These are phyloP conservation scores for Eucalyptus fibrosa DNA, from an alignment of 345 rosid genomes.

Conservation along the genomic window DNA sequence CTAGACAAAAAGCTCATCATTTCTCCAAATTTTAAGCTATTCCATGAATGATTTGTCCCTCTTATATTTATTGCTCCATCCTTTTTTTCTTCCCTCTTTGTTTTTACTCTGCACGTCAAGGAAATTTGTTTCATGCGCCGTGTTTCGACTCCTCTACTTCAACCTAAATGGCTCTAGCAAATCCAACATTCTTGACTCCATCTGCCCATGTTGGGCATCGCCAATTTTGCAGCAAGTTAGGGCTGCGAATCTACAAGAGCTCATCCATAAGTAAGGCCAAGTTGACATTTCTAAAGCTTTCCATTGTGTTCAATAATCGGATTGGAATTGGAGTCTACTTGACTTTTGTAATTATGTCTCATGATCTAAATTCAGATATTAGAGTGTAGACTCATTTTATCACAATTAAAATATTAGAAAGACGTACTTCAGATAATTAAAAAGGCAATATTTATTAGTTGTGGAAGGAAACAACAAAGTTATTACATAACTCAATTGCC, in stretches of 20 bases:
- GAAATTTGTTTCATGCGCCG: slow-evolving; percentile 87
- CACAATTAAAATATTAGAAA: background rate
- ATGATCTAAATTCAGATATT: background rate
- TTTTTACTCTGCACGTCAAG: background rate
- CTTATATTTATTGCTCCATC: background rate
- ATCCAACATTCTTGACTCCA: too few relatives aligned
- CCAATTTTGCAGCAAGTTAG: background rate
- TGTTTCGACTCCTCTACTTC: slow-evolving; percentile 43
- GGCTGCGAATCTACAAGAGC: slow-evolving; percentile 70
- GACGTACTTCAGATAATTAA: background rate
- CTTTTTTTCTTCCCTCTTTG: background rate
- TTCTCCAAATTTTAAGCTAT: background rate
- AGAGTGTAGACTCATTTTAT: background rate
- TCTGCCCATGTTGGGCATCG: too few relatives aligned
- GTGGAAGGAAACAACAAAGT: background rate
- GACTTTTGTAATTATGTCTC: background rate
- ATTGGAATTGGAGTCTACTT: background rate
- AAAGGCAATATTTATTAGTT: background rate
- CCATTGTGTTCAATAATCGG: background rate
- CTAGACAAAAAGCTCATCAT: background rate
- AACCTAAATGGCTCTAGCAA: too few relatives aligned
- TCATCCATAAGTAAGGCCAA: slow-evolving; percentile 75
- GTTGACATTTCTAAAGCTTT: background rate
- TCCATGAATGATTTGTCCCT: background rate
- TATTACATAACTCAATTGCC: background rate